Evolutionary conservation across 108 stramenopile genomes (phyloP), one percentile per base, ranked within the genome.

Genomic region (Aurantiochytrium sp.): DNA sequence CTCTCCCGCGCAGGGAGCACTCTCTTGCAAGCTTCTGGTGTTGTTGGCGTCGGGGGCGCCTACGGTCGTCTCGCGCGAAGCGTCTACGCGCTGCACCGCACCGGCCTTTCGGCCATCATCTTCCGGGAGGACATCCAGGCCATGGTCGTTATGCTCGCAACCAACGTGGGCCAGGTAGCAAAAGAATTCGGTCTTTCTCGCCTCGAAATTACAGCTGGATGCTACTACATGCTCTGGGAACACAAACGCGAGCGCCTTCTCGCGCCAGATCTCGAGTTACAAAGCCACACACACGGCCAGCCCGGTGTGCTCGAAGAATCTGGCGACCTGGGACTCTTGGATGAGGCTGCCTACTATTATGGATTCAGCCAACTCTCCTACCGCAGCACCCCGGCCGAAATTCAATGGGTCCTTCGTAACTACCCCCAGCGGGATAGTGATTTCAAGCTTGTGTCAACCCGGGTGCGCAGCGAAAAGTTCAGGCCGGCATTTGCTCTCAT

Each of bases 91-190:
- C 5, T 83, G 8, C 73, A 83, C 73, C 73, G 73, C 49, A 45
- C 73, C 3, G 73, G 73, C 23, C 51, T 83, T 2, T 21, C 73
- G 44, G 44, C 49, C 60, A n/a, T 88, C 44, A 35, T 29, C 51
- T 88, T 88, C 60, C 60, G 25, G 19, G 88, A 88, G 88, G 60
- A 60, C 47, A 69, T 88, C 59, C 88, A 88, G 88, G 51, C 42
- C 10, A 88, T 60, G 60, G 35, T 88, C 45, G 42, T 88, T 44
- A 53, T 45, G 44, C 73, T 83, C 21, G 51, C 73, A 6, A 45
- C 73, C 44, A 51, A 83, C 51, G 73, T 83, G 49, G 73, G 73
- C 28, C 73, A 53, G 51, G 73, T 83, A 5, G 44, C 73, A 12
- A 83, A 83, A n/a, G 73, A 83, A 3, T 83, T 83, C 51, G 51